Conservation (phyloP, 2,329 filamentous ascomycete species). For the Dryadomyces sulphureus region DNA sequence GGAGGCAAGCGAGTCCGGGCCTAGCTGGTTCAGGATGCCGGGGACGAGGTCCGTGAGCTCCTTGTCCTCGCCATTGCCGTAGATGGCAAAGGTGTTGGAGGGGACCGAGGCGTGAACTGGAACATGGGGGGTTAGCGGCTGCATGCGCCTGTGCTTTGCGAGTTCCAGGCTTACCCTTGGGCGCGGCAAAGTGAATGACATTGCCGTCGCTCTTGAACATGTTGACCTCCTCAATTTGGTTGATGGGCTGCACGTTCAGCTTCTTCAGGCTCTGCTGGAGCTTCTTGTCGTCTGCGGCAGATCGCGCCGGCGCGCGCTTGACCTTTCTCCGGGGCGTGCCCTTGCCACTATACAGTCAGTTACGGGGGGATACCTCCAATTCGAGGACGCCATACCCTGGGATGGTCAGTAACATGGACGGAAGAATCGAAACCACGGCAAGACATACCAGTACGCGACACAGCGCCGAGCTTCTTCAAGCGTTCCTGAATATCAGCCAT, state of each 20-base stretch:
- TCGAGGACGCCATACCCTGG: slow-evolving; percentile 16
- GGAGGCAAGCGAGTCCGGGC: slow-evolving; percentile 91
- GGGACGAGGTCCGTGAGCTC: slow-evolving; percentile 98
- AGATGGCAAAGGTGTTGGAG: slow-evolving; percentile 99
- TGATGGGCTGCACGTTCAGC: slow-evolving; percentile 98
- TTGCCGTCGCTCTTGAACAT: slow-evolving; percentile 99
- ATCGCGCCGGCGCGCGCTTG: slow-evolving; percentile 92
- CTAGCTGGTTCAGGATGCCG: slow-evolving; percentile 98
- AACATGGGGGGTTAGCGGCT: slow-evolving; percentile 1
- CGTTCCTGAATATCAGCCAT: slow-evolving; percentile 45
- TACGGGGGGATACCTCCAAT: neutral
- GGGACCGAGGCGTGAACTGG: slow-evolving; percentile 92
- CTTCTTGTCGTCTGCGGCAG: slow-evolving; percentile 98
- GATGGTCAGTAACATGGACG: slow-evolving; percentile 10
- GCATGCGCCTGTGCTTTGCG: neutral
- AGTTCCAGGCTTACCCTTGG: slow-evolving; percentile 62
- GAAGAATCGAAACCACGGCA: neutral
- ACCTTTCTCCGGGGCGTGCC: slow-evolving; percentile 94
- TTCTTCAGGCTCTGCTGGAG: slow-evolving; percentile 95
- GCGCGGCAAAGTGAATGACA: slow-evolving; percentile 97
- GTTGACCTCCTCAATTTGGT: slow-evolving; percentile 99
- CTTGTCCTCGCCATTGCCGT: slow-evolving; percentile 98
- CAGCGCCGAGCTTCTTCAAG: slow-evolving; percentile 42
- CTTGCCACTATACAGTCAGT: slow-evolving; percentile 54
- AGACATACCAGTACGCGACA: slow-evolving; percentile 54